Base-by-base conservation (phyloP, 371 early-diverging fungal genomes). In the Chytridiales sp. region DNA sequence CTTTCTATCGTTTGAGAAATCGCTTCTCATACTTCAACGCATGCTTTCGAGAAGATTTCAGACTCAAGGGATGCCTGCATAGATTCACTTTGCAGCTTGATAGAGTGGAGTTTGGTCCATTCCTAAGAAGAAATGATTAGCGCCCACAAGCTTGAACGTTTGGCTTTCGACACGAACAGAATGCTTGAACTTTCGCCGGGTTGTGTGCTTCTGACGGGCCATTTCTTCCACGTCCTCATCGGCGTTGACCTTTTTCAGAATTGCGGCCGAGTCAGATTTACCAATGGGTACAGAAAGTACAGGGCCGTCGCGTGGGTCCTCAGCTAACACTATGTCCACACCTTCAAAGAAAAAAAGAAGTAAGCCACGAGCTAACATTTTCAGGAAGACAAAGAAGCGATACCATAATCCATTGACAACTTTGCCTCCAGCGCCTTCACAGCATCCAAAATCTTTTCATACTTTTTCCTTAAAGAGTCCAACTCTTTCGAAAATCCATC, bases 91-190 rank as follows among this genome's bases (percentile, higher is more conserved):
- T 30, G 21, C 38, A 13, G 32, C 13, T 35, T n/a, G n/a, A n/a
- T n/a, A 32, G 40, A 5, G 35, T 35, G 48, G n/a, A 70, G 40
- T 1, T 36, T 17, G 6, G 66, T 68, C 74, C 74, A 74, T 29
- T 42, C 48, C 70, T 68, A 2, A 46, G 35, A 51, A 22, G 22
- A 6, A 29, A 49, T 31, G 29, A 48, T 26, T 53, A 38, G 39
- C 35, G 8, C 26, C 8, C 29, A 43, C 29, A 11, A 22, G 13
- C 36, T 39, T 53, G 54, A 15, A 41, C 3, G 9, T 15, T 15
- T 21, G 32, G n/a, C 31, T 22, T 15, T 19, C 26, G 29, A 31
- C 22, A 48, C 27, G 9, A 4, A 64, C 58, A 32, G 30, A 30
- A 34, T 64, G 64, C 19, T 29, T 31, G 38, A 49, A 62, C 44